These are phyloP conservation scores for Hamamelis virginiana DNA, from an alignment of 164 flowering plant species.

Conservation along the genomic window DNA sequence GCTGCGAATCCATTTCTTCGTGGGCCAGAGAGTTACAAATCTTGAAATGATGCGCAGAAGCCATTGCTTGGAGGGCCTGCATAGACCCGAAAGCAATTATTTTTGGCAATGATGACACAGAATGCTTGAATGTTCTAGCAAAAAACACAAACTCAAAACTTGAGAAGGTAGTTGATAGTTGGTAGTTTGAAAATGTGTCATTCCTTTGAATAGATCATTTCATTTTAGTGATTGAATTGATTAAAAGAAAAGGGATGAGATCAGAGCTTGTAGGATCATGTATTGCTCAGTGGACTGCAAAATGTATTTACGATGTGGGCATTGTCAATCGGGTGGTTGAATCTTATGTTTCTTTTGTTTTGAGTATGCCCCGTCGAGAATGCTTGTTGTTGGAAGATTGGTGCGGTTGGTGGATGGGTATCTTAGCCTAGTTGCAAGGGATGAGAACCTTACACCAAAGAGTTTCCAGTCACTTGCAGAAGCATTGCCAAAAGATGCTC, in stretches of 20 bases:
- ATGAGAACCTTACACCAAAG: constrained; percentile 23
- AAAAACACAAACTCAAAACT: background rate
- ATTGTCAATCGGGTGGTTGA: constrained; percentile 32
- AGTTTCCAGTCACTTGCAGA: constrained; percentile 37
- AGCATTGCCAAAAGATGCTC: constrained; percentile 43
- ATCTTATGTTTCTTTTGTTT: constrained; percentile 22
- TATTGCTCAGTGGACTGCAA: constrained; percentile 39
- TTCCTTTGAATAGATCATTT: constrained; percentile 45
- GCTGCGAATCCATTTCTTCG: constrained; percentile 36
- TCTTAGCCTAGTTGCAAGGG: constrained; percentile 34
- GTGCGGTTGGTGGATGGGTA: constrained; percentile 49
- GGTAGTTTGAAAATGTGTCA: constrained; percentile 61
- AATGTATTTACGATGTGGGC: constrained; percentile 32
- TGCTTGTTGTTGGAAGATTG: constrained; percentile 32
- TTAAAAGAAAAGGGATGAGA: constrained; percentile 34
- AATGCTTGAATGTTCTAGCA: constrained; percentile 5
- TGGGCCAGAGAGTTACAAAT: constrained; percentile 37
- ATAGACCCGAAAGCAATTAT: constrained; percentile 14
- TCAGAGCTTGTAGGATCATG: constrained; percentile 34
- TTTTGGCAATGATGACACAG: constrained; percentile 10
- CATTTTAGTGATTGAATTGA: constrained; percentile 27
- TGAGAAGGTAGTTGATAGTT: constrained; percentile 18
- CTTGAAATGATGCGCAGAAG: constrained; percentile 33
- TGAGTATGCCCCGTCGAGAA: constrained; percentile 15
- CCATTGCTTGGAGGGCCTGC: constrained; percentile 49